Evolutionary conservation across 2,329 filamentous ascomycete species (phyloP), one percentile per base, ranked within the genome.

Genomic region (Nectriaceae sp.): DNA sequence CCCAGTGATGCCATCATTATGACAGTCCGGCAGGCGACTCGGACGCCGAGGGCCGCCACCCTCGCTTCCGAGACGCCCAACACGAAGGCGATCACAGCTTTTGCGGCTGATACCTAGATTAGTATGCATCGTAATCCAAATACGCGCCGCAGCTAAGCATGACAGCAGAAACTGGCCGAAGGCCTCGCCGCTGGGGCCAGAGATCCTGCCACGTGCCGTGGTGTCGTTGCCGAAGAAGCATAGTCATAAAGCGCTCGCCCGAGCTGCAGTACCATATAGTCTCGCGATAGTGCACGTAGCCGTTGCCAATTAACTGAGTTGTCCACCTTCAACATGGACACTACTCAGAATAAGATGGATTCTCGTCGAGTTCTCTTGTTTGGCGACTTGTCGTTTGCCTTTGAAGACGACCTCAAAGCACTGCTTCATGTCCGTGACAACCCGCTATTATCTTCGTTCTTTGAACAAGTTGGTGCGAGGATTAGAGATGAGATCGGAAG

Each of bases 351-450:
- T 18, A 39, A 44, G 13, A 57, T 55, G 53, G 20, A 35, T 16
- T 46, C 42, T 21, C 39, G 44, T 37, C 49, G 46, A 35, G 21
- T 59, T 10, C 45, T 58, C 21, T 24, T 63, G 11, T 62, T 65
- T 40, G 61, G 62, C 10, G 62, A 65, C 21, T 38, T 64, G 31
- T 57, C 60, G 16, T 46, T 46, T 18, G 44, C 45, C 16, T 65
- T 60, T 21, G 55, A 58, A 26, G 53, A 48, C 6, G 53, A 59
- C 10, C 53, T 65, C 18, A 42, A 47, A 13, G 29, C 29, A 1
- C 53, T 65, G 2, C 49, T 65, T 8, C 54, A 61, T 29, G 36
- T 59, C 15, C 54, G 47, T 5, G 54, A 62, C 20, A 63, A 56
- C 40, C 54, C 60, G 15, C 47, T 56, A 8, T 39, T 65, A 3